A percentile compares a stretch with the other conserved stretches of the same genome.
These are phyloP conservation scores for Fusarium sp. DNA, from an alignment of 2,329 filamentous ascomycete species.

Conservation along the genomic window DNA sequence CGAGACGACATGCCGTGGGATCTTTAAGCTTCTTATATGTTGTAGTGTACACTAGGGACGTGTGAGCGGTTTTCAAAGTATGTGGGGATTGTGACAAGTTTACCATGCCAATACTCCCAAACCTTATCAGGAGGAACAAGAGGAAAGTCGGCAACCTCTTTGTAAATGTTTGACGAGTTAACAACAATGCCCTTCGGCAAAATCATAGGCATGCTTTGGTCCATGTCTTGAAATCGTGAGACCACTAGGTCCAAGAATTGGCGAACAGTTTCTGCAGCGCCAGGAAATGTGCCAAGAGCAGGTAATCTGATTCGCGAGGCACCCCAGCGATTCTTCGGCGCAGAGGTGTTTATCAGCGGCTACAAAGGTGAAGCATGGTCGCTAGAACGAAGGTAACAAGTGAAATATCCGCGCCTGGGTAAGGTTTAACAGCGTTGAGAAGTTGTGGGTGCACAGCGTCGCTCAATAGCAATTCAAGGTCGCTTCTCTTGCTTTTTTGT, in stretches of 20 bases:
- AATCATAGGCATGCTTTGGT: slow-evolving; percentile 58
- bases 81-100: slow-evolving; percentile 21
- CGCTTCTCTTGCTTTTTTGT: slow-evolving; percentile 8
- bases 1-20: slow-evolving; percentile 72
- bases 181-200: slow-evolving; percentile 70
- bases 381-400: slow-evolving; percentile 16
- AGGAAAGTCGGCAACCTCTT: slow-evolving; percentile 66
- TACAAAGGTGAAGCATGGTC: slow-evolving; percentile 44
- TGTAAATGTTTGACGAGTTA: slow-evolving; percentile 66
- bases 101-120: slow-evolving; percentile 70
- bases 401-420: not conserved
- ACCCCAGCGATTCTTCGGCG: slow-evolving; percentile 22
- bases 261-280: slow-evolving; percentile 13
- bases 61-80: slow-evolving; percentile 23
- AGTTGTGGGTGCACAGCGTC: slow-evolving; percentile 17
- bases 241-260: slow-evolving; percentile 16
- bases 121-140: slow-evolving; percentile 66
- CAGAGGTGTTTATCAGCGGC: slow-evolving; percentile 35
- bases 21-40: slow-evolving; percentile 70
- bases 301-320: slow-evolving; percentile 26
- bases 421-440: slow-evolving; percentile 8
- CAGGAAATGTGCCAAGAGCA: slow-evolving; percentile 2
- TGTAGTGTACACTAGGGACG: slow-evolving; percentile 67
- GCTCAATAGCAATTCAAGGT: slow-evolving; percentile 9
- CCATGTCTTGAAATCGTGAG: slow-evolving; percentile 46